Base-by-base conservation (phyloP, 495 filamentous ascomycete species). In the Lichenothelia convexa region DNA sequence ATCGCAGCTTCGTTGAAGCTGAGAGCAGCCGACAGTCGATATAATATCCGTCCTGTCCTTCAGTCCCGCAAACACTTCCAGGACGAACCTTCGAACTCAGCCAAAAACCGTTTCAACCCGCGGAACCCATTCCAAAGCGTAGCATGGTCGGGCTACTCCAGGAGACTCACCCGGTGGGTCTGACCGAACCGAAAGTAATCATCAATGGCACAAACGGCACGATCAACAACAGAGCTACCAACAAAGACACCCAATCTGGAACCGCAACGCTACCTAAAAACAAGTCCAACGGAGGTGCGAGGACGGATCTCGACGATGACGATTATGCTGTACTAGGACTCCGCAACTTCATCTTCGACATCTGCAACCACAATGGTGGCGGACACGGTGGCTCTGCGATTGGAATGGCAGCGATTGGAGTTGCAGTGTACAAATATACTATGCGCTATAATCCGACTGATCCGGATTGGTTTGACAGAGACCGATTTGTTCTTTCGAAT, bases 401-500 rank as follows among this genome's bases (percentile, higher is more conserved):
- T 8, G 31, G 31, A 8, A 33, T 33, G 31, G 31, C 31, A 8
- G 31, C 31, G 9, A 33, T 33, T 33, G 31, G 31, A 8, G 12
- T 33, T 7, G 11, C 31, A 33, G 7, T 33, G 17, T 33, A 16
- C 9, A 12, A 18, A 8, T 33, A 33, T 33, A 16, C 7, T 7
- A 33, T 33, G 31, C 11, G 17, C 7, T 33, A 33, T 18, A n/a
- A 12, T 33, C 31, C 31, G 7, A 7, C 9, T 16, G 17, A 33
- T 33, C 31, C 31, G 11, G 11, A 12, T 8, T 33, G 31, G 31
- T 33, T 33, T 16, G 12, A 12, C 15, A 12, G 31, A 16, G 31
- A 33, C 18, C 31, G 31, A 12, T 33, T 33, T 16, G 31, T 33
- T 8, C 31, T 33, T 12, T 33, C 31, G 9, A 33, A 33, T 16